phyloP scores from a whole-genome alignment of 441 rosid species.

The Dalechampia spathulata region DNA sequence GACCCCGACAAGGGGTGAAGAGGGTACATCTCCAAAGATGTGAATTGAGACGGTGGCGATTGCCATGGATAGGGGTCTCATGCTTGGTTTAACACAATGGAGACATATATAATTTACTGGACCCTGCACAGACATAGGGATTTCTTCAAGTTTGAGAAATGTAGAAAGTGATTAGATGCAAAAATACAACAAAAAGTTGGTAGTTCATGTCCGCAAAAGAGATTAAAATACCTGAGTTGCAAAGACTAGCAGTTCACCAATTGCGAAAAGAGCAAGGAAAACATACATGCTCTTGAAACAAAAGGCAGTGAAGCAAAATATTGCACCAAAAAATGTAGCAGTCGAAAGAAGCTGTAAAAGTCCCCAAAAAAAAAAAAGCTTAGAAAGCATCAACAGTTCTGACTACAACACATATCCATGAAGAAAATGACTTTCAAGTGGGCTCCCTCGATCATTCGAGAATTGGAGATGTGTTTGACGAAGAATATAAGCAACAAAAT shows the following conservation, averaged over 20 bases:
- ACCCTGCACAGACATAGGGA: slow-evolving; percentile 25
- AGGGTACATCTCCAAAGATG: slow-evolving; percentile 59
- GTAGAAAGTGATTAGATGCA: background rate
- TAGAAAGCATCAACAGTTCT: too few species aligned
- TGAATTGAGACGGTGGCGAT: slow-evolving; percentile 55
- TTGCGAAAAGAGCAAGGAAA: slow-evolving; percentile 73
- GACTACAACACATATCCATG: too few species aligned
- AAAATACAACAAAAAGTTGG: background rate
- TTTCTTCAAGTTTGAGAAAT: background rate
- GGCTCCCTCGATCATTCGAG: too few species aligned
- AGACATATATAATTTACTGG: slow-evolving; percentile 50
- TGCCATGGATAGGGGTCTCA: slow-evolving; percentile 60
- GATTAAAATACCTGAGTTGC: slow-evolving; percentile 66
- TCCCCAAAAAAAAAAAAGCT: too few species aligned
- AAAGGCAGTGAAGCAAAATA: slow-evolving; percentile 78
- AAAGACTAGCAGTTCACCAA: slow-evolving; percentile 85
- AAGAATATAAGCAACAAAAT: too few species aligned
- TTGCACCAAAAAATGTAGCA: slow-evolving; percentile 66
- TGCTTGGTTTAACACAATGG: slow-evolving; percentile 52
- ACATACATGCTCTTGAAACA: slow-evolving; percentile 78
- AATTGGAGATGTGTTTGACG: too few species aligned
- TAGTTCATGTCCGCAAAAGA: background rate
- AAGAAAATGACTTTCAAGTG: too few species aligned
- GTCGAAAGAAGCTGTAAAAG: slow-evolving; percentile 69
- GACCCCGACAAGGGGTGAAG: slow-evolving; percentile 56